Evolutionary conservation across 805 yeast species (phyloP).

Genomic region (Candida palmyrensis): DNA sequence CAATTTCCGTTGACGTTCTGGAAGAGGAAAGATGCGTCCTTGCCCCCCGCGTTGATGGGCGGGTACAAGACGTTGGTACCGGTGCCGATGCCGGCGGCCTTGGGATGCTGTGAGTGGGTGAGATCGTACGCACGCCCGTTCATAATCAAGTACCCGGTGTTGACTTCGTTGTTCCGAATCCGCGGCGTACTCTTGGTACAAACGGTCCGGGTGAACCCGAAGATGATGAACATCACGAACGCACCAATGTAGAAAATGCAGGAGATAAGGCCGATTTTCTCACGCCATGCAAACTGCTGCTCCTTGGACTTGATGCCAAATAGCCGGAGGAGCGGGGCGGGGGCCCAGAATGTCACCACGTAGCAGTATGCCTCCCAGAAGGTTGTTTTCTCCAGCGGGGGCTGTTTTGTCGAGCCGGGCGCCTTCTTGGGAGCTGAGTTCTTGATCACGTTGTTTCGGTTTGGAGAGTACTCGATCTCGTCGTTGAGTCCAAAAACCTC

Average conservation of each 20-base stretch:
- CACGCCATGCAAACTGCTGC: conserved; percentile 96
- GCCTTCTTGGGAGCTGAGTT: conserved; percentile 10
- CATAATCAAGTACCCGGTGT: conserved; percentile 58
- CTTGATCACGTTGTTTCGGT: conserved; percentile 22
- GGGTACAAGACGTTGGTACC: conserved; percentile 77
- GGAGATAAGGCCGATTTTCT: conserved; percentile 80
- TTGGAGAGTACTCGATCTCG: conserved; percentile 36
- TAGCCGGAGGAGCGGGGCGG: conserved; percentile 61
- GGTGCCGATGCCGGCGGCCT: conserved; percentile 68
- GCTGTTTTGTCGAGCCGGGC: conserved; percentile 8
- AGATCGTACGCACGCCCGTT: conserved; percentile 80
- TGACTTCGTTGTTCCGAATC: conserved; percentile 56
- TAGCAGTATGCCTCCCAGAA: conserved; percentile 84
- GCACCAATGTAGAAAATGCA: conserved; percentile 72
- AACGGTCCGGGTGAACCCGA: conserved; percentile 84
- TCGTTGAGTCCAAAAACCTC: conserved; percentile 60
- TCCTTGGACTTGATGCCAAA: conserved; percentile 77
- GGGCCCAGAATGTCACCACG: conserved; percentile 87
- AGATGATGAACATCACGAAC: conserved; percentile 78
- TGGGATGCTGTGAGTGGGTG: conserved; percentile 70
- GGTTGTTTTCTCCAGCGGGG: conserved; percentile 18
- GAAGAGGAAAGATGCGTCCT: conserved; percentile 76
- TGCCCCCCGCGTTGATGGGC: conserved; percentile 83
- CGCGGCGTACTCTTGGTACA: conserved; percentile 48
- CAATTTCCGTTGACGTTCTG: conserved; percentile 94